phyloP scores from a whole-genome alignment of 1,139 yeast genomes.

The Magnusiomyces suaveolens region DNA sequence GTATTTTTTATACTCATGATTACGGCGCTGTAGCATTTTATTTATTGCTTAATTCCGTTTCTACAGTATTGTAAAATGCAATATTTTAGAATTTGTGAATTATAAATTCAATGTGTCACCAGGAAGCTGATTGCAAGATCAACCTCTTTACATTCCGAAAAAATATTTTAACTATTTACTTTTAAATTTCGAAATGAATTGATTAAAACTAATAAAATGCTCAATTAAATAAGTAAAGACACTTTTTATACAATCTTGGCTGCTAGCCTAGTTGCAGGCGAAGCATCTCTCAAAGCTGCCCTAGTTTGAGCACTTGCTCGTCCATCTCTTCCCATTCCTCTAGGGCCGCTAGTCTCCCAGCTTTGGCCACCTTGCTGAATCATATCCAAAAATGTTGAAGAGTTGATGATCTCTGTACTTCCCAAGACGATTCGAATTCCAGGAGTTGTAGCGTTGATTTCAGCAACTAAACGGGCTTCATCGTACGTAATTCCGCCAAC shows the following conservation, averaged over 20 bases:
- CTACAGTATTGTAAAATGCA: no score
- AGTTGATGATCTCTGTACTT: slow-evolving; percentile 60
- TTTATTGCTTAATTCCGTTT: no score
- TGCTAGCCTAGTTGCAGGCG: slow-evolving; percentile 9
- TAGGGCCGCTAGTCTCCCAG: slow-evolving; percentile 16
- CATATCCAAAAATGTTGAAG: slow-evolving; percentile 44
- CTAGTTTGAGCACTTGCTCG: slow-evolving; percentile 6
- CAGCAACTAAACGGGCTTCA: slow-evolving; percentile 75
- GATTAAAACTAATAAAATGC: no score
- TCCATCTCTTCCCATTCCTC: background rate
- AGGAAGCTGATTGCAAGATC: background rate
- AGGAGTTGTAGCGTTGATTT: slow-evolving; percentile 48
- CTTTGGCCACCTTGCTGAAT: slow-evolving; percentile 22
- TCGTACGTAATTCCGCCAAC: slow-evolving; percentile 91
- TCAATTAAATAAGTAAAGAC: no score
- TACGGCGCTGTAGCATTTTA: no score
- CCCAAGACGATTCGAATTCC: slow-evolving; percentile 60
- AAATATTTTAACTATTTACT: background rate
- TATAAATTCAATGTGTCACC: no score
- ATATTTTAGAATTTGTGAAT: no score
- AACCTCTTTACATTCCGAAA: no score
- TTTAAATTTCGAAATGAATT: background rate
- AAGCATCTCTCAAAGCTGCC: slow-evolving; percentile 17
- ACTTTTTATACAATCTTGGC: background rate
- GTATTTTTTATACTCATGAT: no score